Conservation (phyloP, 305 asterid genomes). For the Solanum chacoense region DNA sequence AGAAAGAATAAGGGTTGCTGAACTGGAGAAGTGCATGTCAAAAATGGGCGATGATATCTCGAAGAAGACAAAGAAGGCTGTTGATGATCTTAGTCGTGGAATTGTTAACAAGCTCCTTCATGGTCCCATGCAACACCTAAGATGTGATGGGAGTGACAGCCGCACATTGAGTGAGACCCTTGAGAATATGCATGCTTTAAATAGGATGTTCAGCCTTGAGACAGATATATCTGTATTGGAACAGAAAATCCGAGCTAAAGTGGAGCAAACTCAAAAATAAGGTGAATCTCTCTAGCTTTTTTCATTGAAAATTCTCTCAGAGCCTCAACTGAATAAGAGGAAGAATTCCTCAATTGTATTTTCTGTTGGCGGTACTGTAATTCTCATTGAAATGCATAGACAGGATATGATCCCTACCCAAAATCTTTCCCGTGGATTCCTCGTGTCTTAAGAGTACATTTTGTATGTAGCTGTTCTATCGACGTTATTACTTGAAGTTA, state of each 20-base stretch:
- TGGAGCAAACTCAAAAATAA: constrained; percentile 79
- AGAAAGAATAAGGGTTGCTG: constrained; percentile 74
- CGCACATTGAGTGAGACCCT: constrained; percentile 84
- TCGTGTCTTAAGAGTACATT: constrained; percentile 6
- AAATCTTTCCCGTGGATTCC: constrained; percentile 16
- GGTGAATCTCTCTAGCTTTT: not conserved
- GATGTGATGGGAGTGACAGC: constrained; percentile 94
- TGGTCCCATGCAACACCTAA: constrained; percentile 94
- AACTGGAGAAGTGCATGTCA: constrained; percentile 81
- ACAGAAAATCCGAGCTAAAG: constrained; percentile 88
- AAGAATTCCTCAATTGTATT: constrained; percentile 15
- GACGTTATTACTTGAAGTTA: constrained; percentile 12
- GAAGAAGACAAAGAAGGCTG: constrained; percentile 71
- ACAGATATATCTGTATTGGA: constrained; percentile 84
- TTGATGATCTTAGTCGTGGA: constrained; percentile 85
- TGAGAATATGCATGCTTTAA: constrained; percentile 96
- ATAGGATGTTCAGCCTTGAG: constrained; percentile 86
- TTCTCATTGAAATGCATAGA: constrained; percentile 17
- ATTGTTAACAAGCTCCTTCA: constrained; percentile 88
- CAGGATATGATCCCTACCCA: constrained; percentile 8
- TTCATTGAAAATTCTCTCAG: not conserved
- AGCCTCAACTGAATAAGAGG: constrained; percentile 33
- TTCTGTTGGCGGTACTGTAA: constrained; percentile 18
- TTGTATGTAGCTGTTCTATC: not conserved
- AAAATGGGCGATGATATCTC: constrained; percentile 91